Evolutionary conservation across 2,329 filamentous ascomycete genomes (phyloP).

Genomic region (Claviceps digitariae): DNA sequence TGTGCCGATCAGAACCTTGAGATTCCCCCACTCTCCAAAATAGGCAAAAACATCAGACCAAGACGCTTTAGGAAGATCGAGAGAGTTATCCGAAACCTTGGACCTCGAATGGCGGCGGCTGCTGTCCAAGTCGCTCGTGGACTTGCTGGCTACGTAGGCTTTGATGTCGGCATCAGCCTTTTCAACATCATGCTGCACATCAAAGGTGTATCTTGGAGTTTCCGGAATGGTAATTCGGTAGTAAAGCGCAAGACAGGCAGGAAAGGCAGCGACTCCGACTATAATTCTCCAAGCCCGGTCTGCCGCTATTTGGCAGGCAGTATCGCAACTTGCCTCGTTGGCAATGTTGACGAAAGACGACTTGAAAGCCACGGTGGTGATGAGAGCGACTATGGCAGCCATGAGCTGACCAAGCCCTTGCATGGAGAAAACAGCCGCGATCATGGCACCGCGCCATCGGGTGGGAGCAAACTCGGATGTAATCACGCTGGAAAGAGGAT

Average conservation of each 20-base stretch:
- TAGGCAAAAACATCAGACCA: constrained; percentile 55
- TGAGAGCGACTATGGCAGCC: constrained; percentile 56
- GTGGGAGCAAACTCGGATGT: constrained; percentile 78
- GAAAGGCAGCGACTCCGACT: constrained; percentile 65
- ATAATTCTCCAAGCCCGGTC: constrained; percentile 76
- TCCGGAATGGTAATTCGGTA: constrained; percentile 78
- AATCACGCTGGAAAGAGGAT: constrained; percentile 67
- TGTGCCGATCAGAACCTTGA: constrained; percentile 60
- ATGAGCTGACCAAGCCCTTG: constrained; percentile 69
- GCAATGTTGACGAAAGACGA: constrained; percentile 29
- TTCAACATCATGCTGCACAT: constrained; percentile 61
- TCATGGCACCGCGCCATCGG: constrained; percentile 70
- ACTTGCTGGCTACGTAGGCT: constrained; percentile 37
- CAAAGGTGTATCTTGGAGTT: constrained; percentile 72
- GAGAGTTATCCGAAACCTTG: constrained; percentile 34
- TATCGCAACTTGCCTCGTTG: constrained; percentile 36
- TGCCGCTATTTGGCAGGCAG: constrained; percentile 52
- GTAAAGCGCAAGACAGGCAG: constrained; percentile 68
- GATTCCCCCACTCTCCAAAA: constrained; percentile 56
- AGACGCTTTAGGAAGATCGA: constrained; percentile 54
- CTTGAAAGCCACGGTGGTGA: constrained; percentile 54
- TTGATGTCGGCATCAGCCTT: constrained; percentile 63
- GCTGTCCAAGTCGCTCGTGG: constrained; percentile 33
- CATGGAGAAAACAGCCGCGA: constrained; percentile 74
- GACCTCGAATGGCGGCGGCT: constrained; percentile 33